These are phyloP conservation scores for Globisporangium nunn DNA, from an alignment of 352 stramenopile species.

Conservation along the genomic window DNA sequence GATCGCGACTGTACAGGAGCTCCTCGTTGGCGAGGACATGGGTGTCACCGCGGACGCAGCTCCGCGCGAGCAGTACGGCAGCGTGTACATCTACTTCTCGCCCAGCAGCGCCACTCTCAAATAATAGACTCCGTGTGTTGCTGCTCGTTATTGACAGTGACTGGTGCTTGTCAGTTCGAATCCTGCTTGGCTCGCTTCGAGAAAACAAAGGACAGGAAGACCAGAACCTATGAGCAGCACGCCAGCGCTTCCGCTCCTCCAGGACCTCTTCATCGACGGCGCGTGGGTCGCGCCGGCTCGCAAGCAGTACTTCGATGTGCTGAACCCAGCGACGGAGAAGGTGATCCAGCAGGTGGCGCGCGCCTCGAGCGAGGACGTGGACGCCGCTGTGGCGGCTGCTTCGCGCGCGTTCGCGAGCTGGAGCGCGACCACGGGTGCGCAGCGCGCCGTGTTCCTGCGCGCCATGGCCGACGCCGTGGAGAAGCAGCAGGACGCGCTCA, in stretches of 20 bases:
- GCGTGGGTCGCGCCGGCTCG: conserved; percentile 37
- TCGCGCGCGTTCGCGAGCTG: conserved; percentile 35
- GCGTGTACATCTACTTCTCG: conserved; percentile 51
- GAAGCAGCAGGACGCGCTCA: conserved; percentile 27
- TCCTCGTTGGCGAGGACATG: conserved; percentile 26
- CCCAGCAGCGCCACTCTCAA: conserved; percentile 2
- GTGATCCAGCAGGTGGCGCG: conserved; percentile 45
- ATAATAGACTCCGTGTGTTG: conserved; percentile 6
- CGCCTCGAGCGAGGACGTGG: conserved; percentile 35
- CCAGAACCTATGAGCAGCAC: conserved; percentile 1
- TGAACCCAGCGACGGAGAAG: conserved; percentile 46
- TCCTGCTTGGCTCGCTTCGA: too few relatives aligned
- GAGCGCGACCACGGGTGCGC: conserved; percentile 31
- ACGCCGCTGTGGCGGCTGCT: conserved; percentile 40
- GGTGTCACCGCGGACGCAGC: conserved; percentile 22
- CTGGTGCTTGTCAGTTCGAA: not conserved
- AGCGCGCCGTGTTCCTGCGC: conserved; percentile 48
- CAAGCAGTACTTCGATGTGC: conserved; percentile 45
- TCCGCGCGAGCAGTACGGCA: conserved; percentile 41
- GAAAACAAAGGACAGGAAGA: too few relatives aligned
- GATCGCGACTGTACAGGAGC: conserved; percentile 34
- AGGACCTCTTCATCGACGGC: conserved; percentile 57
- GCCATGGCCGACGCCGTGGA: conserved; percentile 36
- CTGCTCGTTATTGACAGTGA: not conserved
- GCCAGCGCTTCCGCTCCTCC: conserved; percentile 24